Evolutionary conservation across 306 rosid species (phyloP), one percentile per base, ranked within the genome.

Genomic region (Acmispon strigosus): DNA sequence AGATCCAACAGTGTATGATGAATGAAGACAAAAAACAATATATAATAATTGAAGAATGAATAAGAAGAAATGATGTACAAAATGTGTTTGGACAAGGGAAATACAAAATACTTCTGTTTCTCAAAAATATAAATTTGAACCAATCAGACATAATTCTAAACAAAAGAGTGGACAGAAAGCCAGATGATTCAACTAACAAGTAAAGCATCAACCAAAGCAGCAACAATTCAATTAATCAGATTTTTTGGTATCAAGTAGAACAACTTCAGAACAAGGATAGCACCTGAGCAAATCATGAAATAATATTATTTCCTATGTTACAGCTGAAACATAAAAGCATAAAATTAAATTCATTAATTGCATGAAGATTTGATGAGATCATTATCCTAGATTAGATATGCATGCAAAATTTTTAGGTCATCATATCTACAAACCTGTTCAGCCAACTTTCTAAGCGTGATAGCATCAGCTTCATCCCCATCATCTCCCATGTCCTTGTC

Each of bases 401-500:
- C 59, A 66, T 15, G 71, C 15, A 39, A 24, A 61, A 52, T 42
- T 17, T 51, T 57, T 22, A 62, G 51, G 57, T 12, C 12, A 32
- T 19, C 47, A 13, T 45, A 39, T 54, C 14, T 34, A 51, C 24
- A 87, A 24, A 90, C 98, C 96, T 90, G 96, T 72, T 90, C 92
- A 74, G 98, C 98, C 80, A 93, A 75, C 87, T 86, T 90, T 71
- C 88, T 90, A 68, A 90, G 88, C 47, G 55, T 88, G 69, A 81
- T 52, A 68, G 86, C 81, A 71, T 90, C 97, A 64, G 78, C 90
- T 72, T 93, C 97, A 56, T 93, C 98, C 55, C 91, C 94, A 49
- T 90, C 98, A 71, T 90, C 84, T 62, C 98, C 98, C 98, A 93
- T 88, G 76, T 90, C 97, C 85, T 76, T 93, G 77, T 93, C 97